Evolutionary conservation across 106 monocot species (phyloP).

Genomic region (Agapanthus africanus): DNA sequence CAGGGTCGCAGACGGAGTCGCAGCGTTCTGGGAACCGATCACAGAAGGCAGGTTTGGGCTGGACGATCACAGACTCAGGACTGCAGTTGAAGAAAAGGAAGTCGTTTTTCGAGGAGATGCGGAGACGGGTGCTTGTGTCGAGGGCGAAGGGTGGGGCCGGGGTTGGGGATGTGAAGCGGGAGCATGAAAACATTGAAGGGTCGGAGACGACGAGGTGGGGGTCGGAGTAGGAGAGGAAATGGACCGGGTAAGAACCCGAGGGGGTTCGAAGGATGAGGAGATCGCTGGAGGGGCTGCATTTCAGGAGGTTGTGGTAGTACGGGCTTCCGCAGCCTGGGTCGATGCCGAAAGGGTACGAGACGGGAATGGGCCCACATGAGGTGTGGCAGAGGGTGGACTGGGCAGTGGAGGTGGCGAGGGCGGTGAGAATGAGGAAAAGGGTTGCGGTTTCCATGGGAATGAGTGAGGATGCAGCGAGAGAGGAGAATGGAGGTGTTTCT

Average conservation of each 20-base stretch:
- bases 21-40: conserved; percentile 72
- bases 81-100: conserved; percentile 87
- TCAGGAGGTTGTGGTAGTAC: conserved; percentile 50
- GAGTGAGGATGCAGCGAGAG: no score
- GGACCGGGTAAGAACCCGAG: conserved; percentile 64
- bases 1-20: conserved; percentile 59
- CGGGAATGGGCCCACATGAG: conserved; percentile 47
- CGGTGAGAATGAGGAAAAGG: conserved; percentile 8
- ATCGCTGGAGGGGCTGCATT: conserved; percentile 23
- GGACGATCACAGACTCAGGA: conserved; percentile 39
- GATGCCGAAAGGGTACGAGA: conserved; percentile 57
- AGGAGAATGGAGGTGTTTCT: no score
- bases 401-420: conserved; percentile 7
- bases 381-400: conserved; percentile 48
- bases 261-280: conserved; percentile 67
- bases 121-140: conserved; percentile 72
- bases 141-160: conserved; percentile 55
- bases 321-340: conserved; percentile 82
- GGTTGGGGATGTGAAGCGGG: background rate
- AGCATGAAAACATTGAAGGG: conserved; percentile 68
- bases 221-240: conserved; percentile 43
- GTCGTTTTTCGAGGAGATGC: conserved; percentile 58
- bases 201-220: conserved; percentile 74
- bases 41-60: conserved; percentile 50
- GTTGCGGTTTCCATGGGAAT: conserved; percentile 8